phyloP scores from a whole-genome alignment of 2,329 filamentous ascomycete genomes.

The Colletotrichum sp. region DNA sequence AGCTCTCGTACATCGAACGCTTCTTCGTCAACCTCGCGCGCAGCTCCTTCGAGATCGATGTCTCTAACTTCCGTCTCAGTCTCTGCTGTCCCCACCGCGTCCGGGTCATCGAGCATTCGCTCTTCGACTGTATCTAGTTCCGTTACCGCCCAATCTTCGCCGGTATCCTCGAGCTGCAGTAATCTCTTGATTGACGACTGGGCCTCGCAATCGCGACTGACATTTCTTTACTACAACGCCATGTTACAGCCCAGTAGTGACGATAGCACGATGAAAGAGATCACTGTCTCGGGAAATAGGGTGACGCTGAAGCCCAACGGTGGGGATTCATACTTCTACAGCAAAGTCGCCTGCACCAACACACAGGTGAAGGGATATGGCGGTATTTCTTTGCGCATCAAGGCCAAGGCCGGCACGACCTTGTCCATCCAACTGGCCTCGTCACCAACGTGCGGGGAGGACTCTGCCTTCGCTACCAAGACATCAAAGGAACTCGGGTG shows the following conservation, averaged over 20 bases:
- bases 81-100: background rate
- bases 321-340: conserved; percentile 62
- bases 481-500: conserved; percentile 59
- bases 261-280: conserved; percentile 60
- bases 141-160: background rate
- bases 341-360: conserved; percentile 59
- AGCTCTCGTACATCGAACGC: background rate
- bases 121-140: background rate
- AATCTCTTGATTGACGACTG: conserved; percentile 62
- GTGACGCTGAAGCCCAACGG: conserved; percentile 57
- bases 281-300: conserved; percentile 55
- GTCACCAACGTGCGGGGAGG: conserved; percentile 47
- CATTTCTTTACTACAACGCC: conserved; percentile 66
- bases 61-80: background rate
- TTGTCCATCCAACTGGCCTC: conserved; percentile 58
- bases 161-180: conserved; percentile 35
- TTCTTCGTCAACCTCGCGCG: background rate
- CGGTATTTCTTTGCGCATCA: conserved; percentile 61
- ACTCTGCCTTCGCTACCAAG: conserved; percentile 38
- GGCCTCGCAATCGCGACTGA: conserved; percentile 65
- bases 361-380: conserved; percentile 50
- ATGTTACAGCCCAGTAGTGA: conserved; percentile 60
- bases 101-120: background rate
- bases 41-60: background rate
- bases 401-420: conserved; percentile 54